Base-by-base conservation (phyloP, 2,329 filamentous ascomycete species). In the Raffaelea ambrosiae region DNA sequence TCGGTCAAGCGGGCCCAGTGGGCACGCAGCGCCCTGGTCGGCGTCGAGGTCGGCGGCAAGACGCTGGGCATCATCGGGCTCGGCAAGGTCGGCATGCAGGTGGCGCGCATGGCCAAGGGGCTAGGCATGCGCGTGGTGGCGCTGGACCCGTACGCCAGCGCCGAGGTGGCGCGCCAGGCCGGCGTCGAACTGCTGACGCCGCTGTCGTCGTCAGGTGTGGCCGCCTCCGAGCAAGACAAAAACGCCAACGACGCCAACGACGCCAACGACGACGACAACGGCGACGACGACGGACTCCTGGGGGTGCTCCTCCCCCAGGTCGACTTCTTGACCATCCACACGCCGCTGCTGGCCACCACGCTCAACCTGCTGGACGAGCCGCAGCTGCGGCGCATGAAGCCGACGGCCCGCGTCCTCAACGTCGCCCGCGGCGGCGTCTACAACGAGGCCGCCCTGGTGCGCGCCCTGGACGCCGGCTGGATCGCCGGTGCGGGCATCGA, bases 281-380 rank as follows among this genome's bases (percentile, higher is more conserved):
- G 68, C 26, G 26, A 13, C 26, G 7, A 7, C 7, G 26, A 7
- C 26, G 26, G 26, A 13, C 26, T 29, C 2, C 66, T 88, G 18
- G 65, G 70, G 3, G 76, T 78, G 20, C 66, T 91, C 14, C 70
- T 93, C 14, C 74, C 79, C 1, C 69, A 72, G 22, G 78, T 82
- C 1, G 86, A 91, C 63, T 90, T 91, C 59, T 61, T 93, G 51
- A 90, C 86, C 1, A 81, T 91, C 10, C 87, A 93, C 59, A 91
- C 86, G 0, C 88, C 88, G 1, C 70, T 93, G 48, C 77, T 90
- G 50, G 85, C 85, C 5, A 85, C 82, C 5, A 93, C 87, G 1
- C 73, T 83, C 49, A 84, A 86, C 48, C 76, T 93, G 64, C 78
- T 93, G 20, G 77, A 81, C 1, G 77, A 77, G 40, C 63, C 70